These are phyloP conservation scores for Colletotrichum plurivorum DNA, from an alignment of 2,329 filamentous ascomycete species.

Conservation along the genomic window DNA sequence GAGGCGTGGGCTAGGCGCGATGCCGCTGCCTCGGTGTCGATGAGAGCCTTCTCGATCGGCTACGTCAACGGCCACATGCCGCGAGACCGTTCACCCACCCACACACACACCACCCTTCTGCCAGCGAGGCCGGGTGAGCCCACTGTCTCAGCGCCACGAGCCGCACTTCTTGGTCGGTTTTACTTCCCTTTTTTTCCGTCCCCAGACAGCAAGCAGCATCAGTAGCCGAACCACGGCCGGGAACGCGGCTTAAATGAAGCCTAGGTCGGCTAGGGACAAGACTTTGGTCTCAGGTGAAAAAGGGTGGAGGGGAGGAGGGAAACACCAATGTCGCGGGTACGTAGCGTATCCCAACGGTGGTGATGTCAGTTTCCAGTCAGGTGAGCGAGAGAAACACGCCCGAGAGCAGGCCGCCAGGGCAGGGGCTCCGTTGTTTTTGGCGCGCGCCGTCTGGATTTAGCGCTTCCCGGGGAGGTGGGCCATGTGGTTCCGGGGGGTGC, in stretches of 20 bases:
- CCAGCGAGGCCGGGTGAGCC: slow-evolving; percentile 5
- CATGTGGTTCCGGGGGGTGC: slow-evolving; percentile 35
- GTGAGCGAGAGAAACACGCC: slow-evolving; percentile 8
- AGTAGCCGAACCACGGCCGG: neutral
- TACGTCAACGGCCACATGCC: slow-evolving; percentile 37
- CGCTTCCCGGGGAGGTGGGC: slow-evolving; percentile 22
- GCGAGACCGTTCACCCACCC: neutral
- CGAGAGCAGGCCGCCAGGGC: neutral
- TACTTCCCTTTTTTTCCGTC: neutral
- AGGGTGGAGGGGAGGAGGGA: neutral
- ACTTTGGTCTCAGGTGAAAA: slow-evolving; percentile 13
- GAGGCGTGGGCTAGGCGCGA: slow-evolving; percentile 14
- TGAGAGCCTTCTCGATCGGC: slow-evolving; percentile 16
- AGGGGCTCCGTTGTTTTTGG: slow-evolving; percentile 18
- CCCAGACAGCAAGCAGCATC: neutral
- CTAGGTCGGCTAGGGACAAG: neutral
- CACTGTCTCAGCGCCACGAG: slow-evolving; percentile 37
- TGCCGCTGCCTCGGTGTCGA: slow-evolving; percentile 25
- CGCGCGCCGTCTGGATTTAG: slow-evolving; percentile 7
- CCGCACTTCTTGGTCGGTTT: slow-evolving; percentile 2
- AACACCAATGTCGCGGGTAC: slow-evolving; percentile 13
- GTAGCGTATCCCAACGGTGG: neutral
- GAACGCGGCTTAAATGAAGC: neutral
- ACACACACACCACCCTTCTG: no score
- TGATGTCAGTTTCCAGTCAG: slow-evolving; percentile 39